Conservation (phyloP, 2,329 filamentous ascomycete species). For the Periconia macrospinosa region DNA sequence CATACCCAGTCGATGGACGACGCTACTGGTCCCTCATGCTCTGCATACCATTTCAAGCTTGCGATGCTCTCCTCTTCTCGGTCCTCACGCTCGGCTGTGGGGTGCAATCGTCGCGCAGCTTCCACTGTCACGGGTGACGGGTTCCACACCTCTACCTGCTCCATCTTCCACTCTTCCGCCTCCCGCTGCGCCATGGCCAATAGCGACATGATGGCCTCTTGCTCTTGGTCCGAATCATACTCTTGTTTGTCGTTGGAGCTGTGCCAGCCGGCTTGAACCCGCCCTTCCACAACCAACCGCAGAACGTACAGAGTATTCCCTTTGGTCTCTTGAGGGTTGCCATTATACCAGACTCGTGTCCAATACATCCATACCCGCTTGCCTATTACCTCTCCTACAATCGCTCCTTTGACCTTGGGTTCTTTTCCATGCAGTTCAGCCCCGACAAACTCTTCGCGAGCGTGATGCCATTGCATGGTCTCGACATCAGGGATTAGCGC, state of each 20-base stretch:
- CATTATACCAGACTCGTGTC: slow-evolving; percentile 66
- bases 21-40: slow-evolving; percentile 46
- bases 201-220: slow-evolving; percentile 60
- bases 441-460: slow-evolving; percentile 78
- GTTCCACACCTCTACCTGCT: slow-evolving; percentile 80
- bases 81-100: slow-evolving; percentile 53
- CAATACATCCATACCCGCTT: slow-evolving; percentile 74
- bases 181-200: slow-evolving; percentile 68
- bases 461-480: slow-evolving; percentile 75
- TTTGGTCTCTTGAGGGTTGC: slow-evolving; percentile 54
- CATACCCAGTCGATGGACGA: slow-evolving; percentile 69
- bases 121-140: slow-evolving; percentile 58
- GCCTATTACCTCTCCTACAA: slow-evolving; percentile 56
- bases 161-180: slow-evolving; percentile 71
- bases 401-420: slow-evolving; percentile 70
- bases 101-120: slow-evolving; percentile 50
- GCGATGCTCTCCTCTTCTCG: slow-evolving; percentile 70
- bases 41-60: slow-evolving; percentile 68
- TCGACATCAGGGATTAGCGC: slow-evolving; percentile 70
- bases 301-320: slow-evolving; percentile 72
- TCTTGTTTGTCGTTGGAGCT: slow-evolving; percentile 9
- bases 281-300: slow-evolving; percentile 67
- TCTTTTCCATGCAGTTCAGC: slow-evolving; percentile 60
- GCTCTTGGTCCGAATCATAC: too few species aligned
- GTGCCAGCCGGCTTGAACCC: slow-evolving; percentile 28